Evolutionary conservation across 2,329 filamentous ascomycete species (phyloP).

Genomic region (Xylaria arbuscula): DNA sequence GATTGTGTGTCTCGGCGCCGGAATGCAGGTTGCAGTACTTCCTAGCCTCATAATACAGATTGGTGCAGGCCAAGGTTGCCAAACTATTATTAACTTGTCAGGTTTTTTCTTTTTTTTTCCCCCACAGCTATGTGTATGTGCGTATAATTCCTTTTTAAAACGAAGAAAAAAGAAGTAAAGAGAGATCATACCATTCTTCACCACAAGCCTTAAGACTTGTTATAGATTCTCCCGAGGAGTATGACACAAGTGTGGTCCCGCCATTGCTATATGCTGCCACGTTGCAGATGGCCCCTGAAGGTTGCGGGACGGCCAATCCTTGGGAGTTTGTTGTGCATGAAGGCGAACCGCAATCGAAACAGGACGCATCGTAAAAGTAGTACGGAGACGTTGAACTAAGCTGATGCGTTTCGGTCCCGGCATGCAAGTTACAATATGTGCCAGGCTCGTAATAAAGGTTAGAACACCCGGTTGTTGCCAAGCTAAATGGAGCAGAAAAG

Average conservation of each 20-base stretch:
- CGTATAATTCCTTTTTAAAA: not conserved
- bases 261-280: conserved; percentile 25
- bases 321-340: conserved; percentile 19
- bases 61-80: conserved; percentile 19
- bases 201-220: conserved; percentile 20
- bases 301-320: conserved; percentile 21
- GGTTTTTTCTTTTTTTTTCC: no score
- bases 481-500: conserved; percentile 6
- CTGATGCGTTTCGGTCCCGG: conserved; percentile 20
- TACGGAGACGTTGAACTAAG: conserved; percentile 19
- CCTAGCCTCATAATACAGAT: conserved; percentile 26
- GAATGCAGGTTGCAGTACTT: conserved; percentile 23
- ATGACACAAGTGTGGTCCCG: conserved; percentile 24
- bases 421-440: conserved; percentile 21
- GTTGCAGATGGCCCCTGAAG: conserved; percentile 23
- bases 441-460: conserved; percentile 17
- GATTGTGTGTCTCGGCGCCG: conserved; percentile 24
- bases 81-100: conserved; percentile 18
- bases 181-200: conserved; percentile 19
- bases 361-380: conserved; percentile 21
- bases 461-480: conserved; percentile 14
- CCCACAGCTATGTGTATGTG: no score
- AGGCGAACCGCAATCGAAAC: conserved; percentile 22
- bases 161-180: not conserved
- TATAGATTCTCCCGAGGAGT: conserved; percentile 21